A percentile compares a stretch with the other conserved stretches of the same genome.
Conservation (phyloP, 768 basidiomycete genomes). For the Lactarius pseudohatsudake region DNA sequence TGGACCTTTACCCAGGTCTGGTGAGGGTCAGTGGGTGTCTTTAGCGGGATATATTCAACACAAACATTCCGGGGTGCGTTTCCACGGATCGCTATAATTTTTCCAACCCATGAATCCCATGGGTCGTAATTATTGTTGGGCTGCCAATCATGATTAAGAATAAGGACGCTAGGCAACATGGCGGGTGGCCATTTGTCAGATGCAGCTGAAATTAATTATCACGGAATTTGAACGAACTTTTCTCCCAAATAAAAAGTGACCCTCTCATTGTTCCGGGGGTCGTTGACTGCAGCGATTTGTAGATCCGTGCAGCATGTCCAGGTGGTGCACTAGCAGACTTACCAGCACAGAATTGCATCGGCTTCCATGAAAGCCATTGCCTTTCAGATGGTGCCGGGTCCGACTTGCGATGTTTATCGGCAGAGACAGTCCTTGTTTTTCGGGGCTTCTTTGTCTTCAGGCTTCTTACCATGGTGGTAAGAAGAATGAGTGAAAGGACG, state of each 20-base stretch:
- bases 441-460: background rate
- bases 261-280: conserved; percentile 6
- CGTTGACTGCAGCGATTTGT: background rate
- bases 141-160: conserved; percentile 16
- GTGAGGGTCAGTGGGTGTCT: background rate
- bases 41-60: background rate
- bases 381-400: background rate
- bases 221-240: background rate
- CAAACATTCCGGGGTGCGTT: conserved; percentile 16
- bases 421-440: background rate
- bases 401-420: background rate
- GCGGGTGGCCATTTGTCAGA: background rate
- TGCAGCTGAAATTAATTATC: background rate
- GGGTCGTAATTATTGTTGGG: conserved; percentile 1
- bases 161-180: conserved; percentile 4
- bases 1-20: conserved; percentile 17
- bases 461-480: background rate
- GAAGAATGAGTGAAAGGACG: background rate
- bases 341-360: conserved; percentile 15
- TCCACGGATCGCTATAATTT: conserved; percentile 18
- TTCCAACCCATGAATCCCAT: conserved; percentile 21
- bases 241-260: conserved; percentile 1
- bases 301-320: background rate
- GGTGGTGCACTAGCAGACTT: background rate
- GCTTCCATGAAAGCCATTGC: conserved; percentile 17